phyloP scores from a whole-genome alignment of 2,329 filamentous ascomycete genomes.

The Trichophyton mentagrophytes region DNA sequence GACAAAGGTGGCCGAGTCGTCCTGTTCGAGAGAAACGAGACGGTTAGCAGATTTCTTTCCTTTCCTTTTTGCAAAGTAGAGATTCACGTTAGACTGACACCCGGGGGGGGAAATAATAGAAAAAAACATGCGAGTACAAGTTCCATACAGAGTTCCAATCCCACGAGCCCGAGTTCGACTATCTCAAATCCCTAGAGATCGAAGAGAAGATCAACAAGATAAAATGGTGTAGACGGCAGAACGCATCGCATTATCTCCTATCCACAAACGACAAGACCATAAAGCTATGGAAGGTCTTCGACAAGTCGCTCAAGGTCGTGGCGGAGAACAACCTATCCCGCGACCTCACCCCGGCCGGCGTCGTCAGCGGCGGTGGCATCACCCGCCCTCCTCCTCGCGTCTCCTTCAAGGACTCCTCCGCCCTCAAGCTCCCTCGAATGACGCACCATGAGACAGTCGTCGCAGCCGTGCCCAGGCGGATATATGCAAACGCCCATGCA shows the following conservation, averaged over 20 bases:
- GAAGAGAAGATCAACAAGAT: conserved; percentile 99
- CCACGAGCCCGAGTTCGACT: conserved; percentile 98
- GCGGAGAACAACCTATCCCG: conserved; percentile 97
- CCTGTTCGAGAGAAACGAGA: conserved; percentile 68
- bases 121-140: conserved; percentile 99
- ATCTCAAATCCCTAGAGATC: conserved; percentile 96
- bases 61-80: too few species aligned
- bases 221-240: conserved; percentile 97
- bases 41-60: conserved; percentile 49
- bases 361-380: conserved; percentile 61
- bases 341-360: conserved; percentile 68
- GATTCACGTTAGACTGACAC: too few species aligned
- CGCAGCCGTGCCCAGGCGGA: conserved; percentile 85
- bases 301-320: conserved; percentile 97
- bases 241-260: conserved; percentile 93
- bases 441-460: conserved; percentile 98
- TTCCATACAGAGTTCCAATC: conserved; percentile 99
- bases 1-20: conserved; percentile 41
- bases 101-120: conserved; percentile 46
- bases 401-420: conserved; percentile 65
- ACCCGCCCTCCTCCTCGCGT: conserved; percentile 57
- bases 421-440: conserved; percentile 86
- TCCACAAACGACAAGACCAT: conserved; percentile 99
- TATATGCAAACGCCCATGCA: conserved; percentile 94
- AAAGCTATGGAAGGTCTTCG: conserved; percentile 99